phyloP scores from a whole-genome alignment of 257 asterid species.

The Solanum pennellii region DNA sequence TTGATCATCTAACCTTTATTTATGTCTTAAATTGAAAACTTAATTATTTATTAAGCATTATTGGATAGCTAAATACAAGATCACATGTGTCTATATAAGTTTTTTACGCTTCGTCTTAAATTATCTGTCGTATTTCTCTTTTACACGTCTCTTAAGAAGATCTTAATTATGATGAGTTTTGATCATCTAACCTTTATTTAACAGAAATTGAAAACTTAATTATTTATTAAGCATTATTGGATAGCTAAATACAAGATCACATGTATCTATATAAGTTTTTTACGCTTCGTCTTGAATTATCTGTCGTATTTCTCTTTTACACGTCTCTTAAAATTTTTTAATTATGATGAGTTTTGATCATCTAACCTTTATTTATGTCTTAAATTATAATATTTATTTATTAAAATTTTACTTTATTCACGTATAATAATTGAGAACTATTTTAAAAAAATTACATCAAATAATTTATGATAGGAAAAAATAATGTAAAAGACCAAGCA shows the following conservation, averaged over 20 bases:
- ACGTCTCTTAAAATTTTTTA: fast-evolving
- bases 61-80: background rate
- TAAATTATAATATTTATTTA: too few relatives aligned
- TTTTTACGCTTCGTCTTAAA: background rate
- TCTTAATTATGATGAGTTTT: background rate
- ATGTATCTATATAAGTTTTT: background rate
- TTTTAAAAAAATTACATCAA: background rate
- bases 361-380: background rate
- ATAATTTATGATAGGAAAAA: background rate
- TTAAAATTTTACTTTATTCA: background rate
- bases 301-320: background rate
- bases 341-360: background rate
- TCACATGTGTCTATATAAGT: background rate
- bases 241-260: background rate
- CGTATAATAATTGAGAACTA: background rate
- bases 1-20: background rate
- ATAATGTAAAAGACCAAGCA: background rate
- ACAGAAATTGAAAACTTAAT: background rate
- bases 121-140: background rate
- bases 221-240: background rate
- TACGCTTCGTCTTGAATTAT: background rate
- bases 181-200: background rate
- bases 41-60: background rate
- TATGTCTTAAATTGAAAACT: too few relatives aligned
- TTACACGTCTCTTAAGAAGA: background rate